These are phyloP conservation scores for Calendula officinalis DNA, from an alignment of 129 eudicot genomes.

Conservation along the genomic window DNA sequence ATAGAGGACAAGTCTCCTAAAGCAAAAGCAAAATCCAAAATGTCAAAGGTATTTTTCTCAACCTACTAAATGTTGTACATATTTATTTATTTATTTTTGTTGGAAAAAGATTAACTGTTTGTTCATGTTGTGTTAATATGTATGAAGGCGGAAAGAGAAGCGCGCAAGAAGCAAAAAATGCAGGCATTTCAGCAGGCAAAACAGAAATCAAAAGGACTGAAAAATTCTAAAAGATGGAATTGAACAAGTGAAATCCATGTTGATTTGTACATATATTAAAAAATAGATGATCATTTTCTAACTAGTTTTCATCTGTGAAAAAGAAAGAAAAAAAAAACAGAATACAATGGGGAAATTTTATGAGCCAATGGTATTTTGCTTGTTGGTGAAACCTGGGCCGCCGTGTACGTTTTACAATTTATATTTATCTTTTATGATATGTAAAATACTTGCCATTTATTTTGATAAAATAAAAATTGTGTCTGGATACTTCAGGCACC, in stretches of 20 bases:
- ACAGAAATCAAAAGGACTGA: constrained; percentile 69
- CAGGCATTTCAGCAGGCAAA: constrained; percentile 93
- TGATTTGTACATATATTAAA: constrained; percentile 33
- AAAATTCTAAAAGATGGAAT: constrained; percentile 92
- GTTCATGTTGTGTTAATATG: background rate
- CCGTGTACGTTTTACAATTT: background rate
- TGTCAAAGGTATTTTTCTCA: constrained; percentile 65
- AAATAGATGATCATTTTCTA: constrained; percentile 24
- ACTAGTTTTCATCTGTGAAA: background rate
- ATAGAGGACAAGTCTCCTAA: too few relatives aligned
- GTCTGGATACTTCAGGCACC: too few relatives aligned
- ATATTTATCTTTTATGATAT: background rate
- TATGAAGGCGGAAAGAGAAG: constrained; percentile 88
- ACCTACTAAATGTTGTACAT: too few relatives aligned
- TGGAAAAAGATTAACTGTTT: background rate
- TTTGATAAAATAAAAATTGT: too few relatives aligned
- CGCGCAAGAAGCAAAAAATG: constrained; percentile 91
- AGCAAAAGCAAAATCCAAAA: constrained; percentile 90
- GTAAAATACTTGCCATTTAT: too few relatives aligned
- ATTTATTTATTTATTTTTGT: too few relatives aligned
- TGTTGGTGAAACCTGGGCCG: constrained; percentile 7
- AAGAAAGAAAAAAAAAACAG: background rate
- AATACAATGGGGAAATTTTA: constrained; percentile 1
- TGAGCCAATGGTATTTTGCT: constrained; percentile 17
- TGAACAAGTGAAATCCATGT: constrained; percentile 29